Conservation (phyloP, 2,329 filamentous ascomycete species). For the Oidium heveae region DNA sequence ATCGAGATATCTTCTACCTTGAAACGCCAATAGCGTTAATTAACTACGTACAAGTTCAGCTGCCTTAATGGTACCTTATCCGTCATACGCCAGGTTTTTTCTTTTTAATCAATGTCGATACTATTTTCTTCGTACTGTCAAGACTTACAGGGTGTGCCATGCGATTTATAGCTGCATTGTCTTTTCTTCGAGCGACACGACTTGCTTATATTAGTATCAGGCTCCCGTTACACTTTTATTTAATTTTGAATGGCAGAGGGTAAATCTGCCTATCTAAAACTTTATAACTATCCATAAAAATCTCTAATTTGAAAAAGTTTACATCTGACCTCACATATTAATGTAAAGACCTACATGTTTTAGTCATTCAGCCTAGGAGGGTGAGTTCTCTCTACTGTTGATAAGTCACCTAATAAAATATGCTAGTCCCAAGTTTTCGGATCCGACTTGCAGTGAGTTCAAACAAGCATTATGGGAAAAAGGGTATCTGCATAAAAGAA, state of each 20-base stretch:
- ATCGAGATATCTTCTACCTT: neutral
- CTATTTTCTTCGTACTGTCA: neutral
- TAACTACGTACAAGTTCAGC: neutral
- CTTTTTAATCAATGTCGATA: neutral
- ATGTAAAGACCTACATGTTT: neutral
- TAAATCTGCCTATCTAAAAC: neutral
- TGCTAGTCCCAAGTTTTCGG: neutral
- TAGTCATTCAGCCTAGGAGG: neutral
- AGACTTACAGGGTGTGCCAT: neutral
- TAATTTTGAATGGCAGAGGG: neutral
- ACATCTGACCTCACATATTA: neutral
- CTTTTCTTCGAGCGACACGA: neutral
- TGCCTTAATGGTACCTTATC: neutral
- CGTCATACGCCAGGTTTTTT: neutral
- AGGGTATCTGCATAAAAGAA: neutral
- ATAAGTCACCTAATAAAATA: neutral
- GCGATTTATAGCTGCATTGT: neutral
- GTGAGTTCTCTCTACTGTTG: neutral
- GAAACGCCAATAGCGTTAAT: neutral
- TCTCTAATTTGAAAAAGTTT: neutral
- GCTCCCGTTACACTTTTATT: neutral
- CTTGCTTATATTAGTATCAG: neutral
- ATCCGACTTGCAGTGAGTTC: neutral
- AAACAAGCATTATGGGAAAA: neutral
- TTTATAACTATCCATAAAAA: neutral